Evolutionary conservation across 495 filamentous ascomycete genomes (phyloP).

Genomic region (Cercophora samala): DNA sequence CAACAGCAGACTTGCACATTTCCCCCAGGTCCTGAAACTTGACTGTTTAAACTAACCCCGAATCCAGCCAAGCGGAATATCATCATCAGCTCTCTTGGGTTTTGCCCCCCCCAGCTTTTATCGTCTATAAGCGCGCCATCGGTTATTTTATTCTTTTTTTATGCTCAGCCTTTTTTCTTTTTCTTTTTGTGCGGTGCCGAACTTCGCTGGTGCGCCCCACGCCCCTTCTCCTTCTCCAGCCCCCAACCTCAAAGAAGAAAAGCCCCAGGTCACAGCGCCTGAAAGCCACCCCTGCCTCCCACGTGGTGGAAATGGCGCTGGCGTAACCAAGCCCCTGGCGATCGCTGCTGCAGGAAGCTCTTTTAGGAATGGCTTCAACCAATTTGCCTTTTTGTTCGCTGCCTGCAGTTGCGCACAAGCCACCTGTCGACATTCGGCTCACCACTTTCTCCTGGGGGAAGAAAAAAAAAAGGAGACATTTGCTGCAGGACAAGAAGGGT

Average conservation of each 20-base stretch:
- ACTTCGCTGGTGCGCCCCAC: background rate
- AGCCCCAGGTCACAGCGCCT: background rate
- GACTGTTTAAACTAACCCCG: background rate
- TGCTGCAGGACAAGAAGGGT: background rate
- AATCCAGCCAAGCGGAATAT: background rate
- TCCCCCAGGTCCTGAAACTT: background rate
- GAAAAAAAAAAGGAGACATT: too few relatives aligned
- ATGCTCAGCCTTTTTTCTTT: background rate
- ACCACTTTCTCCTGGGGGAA: too few relatives aligned
- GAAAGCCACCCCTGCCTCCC: background rate
- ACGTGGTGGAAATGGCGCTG: constrained; percentile 3
- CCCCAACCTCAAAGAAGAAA: background rate
- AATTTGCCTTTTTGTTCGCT: background rate
- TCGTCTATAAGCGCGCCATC: background rate
- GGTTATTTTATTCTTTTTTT: background rate
- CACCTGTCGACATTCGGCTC: background rate
- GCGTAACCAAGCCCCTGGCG: background rate
- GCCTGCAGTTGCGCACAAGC: background rate
- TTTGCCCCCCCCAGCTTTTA: background rate
- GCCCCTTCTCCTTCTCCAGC: too few relatives aligned
- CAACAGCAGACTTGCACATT: background rate
- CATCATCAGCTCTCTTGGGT: background rate
- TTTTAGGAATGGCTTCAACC: background rate
- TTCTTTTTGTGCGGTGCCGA: background rate
- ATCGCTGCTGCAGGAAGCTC: background rate